Base-by-base conservation (phyloP, 164 flowering plant species). In the Nymphaea thermarum region DNA sequence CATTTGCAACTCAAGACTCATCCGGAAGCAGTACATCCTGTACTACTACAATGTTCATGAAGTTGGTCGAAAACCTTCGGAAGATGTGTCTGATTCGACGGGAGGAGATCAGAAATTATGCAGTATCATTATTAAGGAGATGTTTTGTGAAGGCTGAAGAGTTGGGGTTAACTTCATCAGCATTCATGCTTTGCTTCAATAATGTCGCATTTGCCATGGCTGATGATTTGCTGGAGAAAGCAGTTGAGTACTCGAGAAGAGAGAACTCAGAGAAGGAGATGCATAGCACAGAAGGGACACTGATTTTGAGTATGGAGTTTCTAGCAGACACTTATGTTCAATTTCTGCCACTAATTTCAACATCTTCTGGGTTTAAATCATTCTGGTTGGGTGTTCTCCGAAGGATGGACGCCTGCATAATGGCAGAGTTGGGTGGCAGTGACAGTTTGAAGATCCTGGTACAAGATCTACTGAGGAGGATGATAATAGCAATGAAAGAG, bases 391-490 rank as follows among this genome's bases (percentile, higher is more conserved):
- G 96, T 3, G 77, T 92, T 3, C 63, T 95, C 69, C 77, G 98
- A 59, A 91, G 98, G 76, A 91, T 95, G 99, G 96, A 90, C 62
- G 87, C 93, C 4, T 91, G 90, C 45, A 88, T 88, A 96, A 95
- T 88, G 76, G 89, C 88, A 3, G 88, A 92, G 71, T 72, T 92
- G 71, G 96, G 96, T 15, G 14, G 14, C 57, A 51, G 57, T 51
- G 57, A 51, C 57, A 73, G 63, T 18, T 63, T 91, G 73, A 81
- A 74, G 16, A 83, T 78, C n/a, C 18, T 82, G 41, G 76, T 94
- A 2, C 96, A 94, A 0, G 85, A 74, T 2, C 71, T 90, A 78
- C 69, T 94, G 78, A 87, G 68, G 65, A 86, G 81, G 74, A 83
- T 91, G 60, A 85, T 92, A 47, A 70, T 64, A 12, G 76, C 60